These are phyloP conservation scores for Escovopsis sp. DNA, from an alignment of 2,329 filamentous ascomycete genomes.

Conservation along the genomic window DNA sequence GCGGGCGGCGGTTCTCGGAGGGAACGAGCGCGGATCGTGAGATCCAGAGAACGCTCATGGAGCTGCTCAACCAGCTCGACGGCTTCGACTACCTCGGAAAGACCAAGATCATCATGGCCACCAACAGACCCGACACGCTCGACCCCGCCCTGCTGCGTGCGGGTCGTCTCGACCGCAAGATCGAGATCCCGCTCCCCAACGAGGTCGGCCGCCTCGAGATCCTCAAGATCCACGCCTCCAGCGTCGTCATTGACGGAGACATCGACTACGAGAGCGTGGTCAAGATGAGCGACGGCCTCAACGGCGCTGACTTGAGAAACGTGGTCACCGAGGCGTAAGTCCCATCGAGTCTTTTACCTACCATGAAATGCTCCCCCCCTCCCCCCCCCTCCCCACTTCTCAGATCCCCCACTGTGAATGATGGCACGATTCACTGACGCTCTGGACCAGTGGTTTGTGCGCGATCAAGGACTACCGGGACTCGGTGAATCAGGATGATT, in stretches of 20 bases:
- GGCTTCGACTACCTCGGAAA: slow-evolving; percentile 99
- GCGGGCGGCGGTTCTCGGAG: slow-evolving; percentile 89
- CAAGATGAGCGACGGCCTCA: slow-evolving; percentile 98
- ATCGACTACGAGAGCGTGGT: slow-evolving; percentile 98
- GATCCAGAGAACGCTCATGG: slow-evolving; percentile 97
- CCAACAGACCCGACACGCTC: slow-evolving; percentile 90
- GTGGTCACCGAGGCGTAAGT: slow-evolving; percentile 96
- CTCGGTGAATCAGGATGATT: slow-evolving; percentile 93
- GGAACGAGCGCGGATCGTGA: slow-evolving; percentile 95
- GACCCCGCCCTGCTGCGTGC: slow-evolving; percentile 87
- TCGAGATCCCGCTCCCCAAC: slow-evolving; percentile 93
- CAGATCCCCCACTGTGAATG: background rate
- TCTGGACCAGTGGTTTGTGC: slow-evolving; percentile 59
- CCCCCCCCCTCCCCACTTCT: slow-evolving; percentile 4
- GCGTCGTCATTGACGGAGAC: slow-evolving; percentile 81
- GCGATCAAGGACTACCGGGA: slow-evolving; percentile 98
- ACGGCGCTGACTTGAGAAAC: slow-evolving; percentile 93
- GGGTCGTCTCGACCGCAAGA: slow-evolving; percentile 89
- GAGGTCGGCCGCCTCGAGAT: slow-evolving; percentile 94
- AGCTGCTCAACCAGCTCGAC: slow-evolving; percentile 94
- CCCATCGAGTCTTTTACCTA: background rate
- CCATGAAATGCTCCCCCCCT: slow-evolving; percentile 3
- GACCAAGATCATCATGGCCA: slow-evolving; percentile 99
- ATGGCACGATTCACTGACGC: background rate
- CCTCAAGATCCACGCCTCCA: slow-evolving; percentile 87